A percentile compares a stretch with the other conserved stretches of the same genome.
Evolutionary conservation across 768 basidiomycete genomes (phyloP).

Genomic region (Mycena vitilis): DNA sequence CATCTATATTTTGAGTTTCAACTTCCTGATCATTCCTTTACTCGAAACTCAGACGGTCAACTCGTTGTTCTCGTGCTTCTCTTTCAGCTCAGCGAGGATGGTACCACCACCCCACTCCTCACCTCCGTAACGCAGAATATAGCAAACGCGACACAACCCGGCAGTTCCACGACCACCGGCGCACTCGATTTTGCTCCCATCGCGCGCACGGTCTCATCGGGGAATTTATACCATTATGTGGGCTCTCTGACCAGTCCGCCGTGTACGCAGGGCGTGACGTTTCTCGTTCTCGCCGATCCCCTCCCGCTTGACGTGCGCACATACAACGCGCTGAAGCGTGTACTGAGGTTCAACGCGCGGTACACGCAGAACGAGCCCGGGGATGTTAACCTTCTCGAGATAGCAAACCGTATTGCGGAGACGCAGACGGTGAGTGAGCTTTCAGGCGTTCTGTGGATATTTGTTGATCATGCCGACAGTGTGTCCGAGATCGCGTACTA

Average conservation of each 20-base stretch:
- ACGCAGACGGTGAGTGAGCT: background rate
- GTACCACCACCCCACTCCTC: slow-evolving; percentile 2
- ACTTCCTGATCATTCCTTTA: background rate
- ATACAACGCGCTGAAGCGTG: slow-evolving; percentile 5
- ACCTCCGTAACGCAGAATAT: background rate
- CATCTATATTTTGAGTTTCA: background rate
- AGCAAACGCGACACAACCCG: background rate
- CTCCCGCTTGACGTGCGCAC: slow-evolving; percentile 7
- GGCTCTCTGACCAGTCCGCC: slow-evolving; percentile 22
- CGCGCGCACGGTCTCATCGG: background rate
- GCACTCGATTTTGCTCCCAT: background rate
- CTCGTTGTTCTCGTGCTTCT: slow-evolving; percentile 12
- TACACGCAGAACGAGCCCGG: slow-evolving; percentile 26
- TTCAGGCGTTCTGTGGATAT: background rate
- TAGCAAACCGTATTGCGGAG: background rate
- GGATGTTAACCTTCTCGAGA: slow-evolving; percentile 1
- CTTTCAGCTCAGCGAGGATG: background rate
- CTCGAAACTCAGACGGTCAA: slow-evolving; percentile 2
- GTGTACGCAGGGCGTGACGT: slow-evolving; percentile 14
- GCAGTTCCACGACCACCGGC: background rate
- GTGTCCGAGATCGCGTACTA: too few species aligned
- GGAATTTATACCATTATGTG: slow-evolving; percentile 1
- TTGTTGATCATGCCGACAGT: background rate
- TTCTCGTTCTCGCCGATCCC: slow-evolving; percentile 7
- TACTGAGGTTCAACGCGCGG: slow-evolving; percentile 23